Evolutionary conservation across 306 rosid species (phyloP).

Genomic region (Styphnolobium japonicum): DNA sequence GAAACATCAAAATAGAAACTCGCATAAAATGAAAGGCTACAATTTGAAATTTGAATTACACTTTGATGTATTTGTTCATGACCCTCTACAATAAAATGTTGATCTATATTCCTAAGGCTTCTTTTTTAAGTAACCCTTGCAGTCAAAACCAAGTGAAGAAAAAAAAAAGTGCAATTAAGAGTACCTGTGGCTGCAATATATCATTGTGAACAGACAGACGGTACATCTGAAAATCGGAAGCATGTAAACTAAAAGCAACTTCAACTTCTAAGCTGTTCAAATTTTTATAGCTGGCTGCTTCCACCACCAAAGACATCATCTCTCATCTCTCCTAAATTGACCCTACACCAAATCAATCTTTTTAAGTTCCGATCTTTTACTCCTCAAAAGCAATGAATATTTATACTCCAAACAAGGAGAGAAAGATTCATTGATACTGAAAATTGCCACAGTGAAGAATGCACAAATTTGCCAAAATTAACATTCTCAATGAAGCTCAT

Average conservation of each 20-base stretch:
- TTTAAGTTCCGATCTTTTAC: neutral
- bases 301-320: constrained; percentile 2
- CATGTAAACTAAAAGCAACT: constrained; percentile 6
- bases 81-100: constrained; percentile 29
- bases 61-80: constrained; percentile 7
- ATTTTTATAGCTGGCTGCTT: neutral
- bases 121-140: constrained; percentile 9
- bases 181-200: constrained; percentile 3
- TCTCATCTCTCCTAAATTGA: neutral
- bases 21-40: constrained; percentile 7
- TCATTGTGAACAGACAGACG: neutral
- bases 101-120: constrained; percentile 24
- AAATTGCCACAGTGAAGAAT: constrained; percentile 18
- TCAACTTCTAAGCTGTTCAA: constrained; percentile 5
- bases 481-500: constrained; percentile 6
- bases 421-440: neutral
- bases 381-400: constrained; percentile 13
- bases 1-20: neutral
- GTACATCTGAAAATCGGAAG: constrained; percentile 14
- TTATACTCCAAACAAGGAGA: constrained; percentile 10
- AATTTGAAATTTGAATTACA: constrained; percentile 35
- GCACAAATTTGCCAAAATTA: constrained; percentile 27
- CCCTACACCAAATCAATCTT: neutral
- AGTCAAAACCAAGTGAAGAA: constrained; percentile 14
- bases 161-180: neutral